Base-by-base conservation (phyloP, 257 asterid species). In the Nicotiana knightiana region DNA sequence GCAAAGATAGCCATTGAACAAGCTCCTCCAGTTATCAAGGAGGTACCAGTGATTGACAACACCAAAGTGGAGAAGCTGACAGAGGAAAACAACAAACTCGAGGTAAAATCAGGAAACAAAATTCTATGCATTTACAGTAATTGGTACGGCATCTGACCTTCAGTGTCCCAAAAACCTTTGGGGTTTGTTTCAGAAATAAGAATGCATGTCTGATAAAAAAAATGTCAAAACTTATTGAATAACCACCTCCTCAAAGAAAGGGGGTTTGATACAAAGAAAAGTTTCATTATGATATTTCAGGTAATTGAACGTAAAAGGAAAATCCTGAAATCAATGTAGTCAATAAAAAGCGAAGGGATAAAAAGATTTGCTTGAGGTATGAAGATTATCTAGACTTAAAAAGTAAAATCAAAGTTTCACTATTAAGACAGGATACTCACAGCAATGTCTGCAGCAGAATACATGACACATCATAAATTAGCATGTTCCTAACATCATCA, bases 1-100 rank as follows among this genome's bases (percentile, higher is more conserved):
- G 97, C 97, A 83, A 92, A 90, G 86, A 84, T 86, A 86, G 97
- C 98, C 83, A 92, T 93, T 67, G 98, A 93, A 87, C 92, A 93
- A 87, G 97, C 96, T 79, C 97, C 98, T 80, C 98, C 97, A 48
- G 94, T 94, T 84, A 89, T 94, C 91, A 90, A 89, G 86, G 98
- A 94, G 90, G 96, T 93, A 43, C 93, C 98, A 13, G 89, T 93
- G 82, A 84, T 94, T 81, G 97, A 94, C 86, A 93, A 87, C 88
- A 88, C 91, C 83, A 91, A 89, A 87, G 91, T 93, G 87, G 97
- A 93, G 91, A 86, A 87, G 84, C 81, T 93, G 91, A 91, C 96
- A 83, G 88, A 78, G 84, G 91, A 90, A 87, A 93, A 93, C 89
- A 87, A 86, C 39, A 91, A 91, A 84, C 94, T 90, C 37, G 91